A percentile compares a stretch with the other conserved stretches of the same genome.
phyloP scores from a whole-genome alignment of 129 eudicot species.

The Helianthus annuus region DNA sequence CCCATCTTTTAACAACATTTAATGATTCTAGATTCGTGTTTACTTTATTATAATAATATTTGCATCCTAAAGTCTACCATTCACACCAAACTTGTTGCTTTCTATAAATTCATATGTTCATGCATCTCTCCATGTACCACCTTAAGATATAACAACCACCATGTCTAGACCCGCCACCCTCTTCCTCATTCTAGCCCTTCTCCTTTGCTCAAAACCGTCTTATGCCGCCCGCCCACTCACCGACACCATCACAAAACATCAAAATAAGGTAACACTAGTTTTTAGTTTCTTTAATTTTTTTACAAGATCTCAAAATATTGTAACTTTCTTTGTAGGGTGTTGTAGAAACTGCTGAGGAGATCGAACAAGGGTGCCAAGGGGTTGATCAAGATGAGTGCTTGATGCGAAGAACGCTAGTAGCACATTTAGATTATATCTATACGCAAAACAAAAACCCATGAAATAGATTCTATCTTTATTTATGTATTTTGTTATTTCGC shows the following conservation, averaged over 20 bases:
- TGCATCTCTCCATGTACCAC: slow-evolving; percentile 1
- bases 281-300: background rate
- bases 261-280: slow-evolving; percentile 27
- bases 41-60: slow-evolving; percentile 10
- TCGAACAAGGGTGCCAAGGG: slow-evolving; percentile 41
- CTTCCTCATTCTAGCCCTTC: slow-evolving; percentile 35
- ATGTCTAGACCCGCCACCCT: slow-evolving; percentile 34
- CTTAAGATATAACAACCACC: background rate
- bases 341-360: slow-evolving; percentile 18
- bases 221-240: slow-evolving; percentile 32
- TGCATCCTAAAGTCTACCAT: slow-evolving; percentile 7
- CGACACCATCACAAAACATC: slow-evolving; percentile 13
- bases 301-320: background rate
- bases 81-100: slow-evolving; percentile 25
- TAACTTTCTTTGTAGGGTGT: slow-evolving; percentile 23
- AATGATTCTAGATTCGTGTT: slow-evolving; percentile 8
- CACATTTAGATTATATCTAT: slow-evolving; percentile 61
- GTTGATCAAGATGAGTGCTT: slow-evolving; percentile 48
- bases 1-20: background rate
- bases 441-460: slow-evolving; percentile 48
- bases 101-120: slow-evolving; percentile 27
- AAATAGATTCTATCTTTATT: slow-evolving; percentile 36
- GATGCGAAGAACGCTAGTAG: slow-evolving; percentile 51
- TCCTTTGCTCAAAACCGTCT: slow-evolving; percentile 31
- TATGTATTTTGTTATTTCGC: slow-evolving; percentile 21